phyloP scores from a whole-genome alignment of 192 early-diverging fungal genomes.

The Coemansia sp. region DNA sequence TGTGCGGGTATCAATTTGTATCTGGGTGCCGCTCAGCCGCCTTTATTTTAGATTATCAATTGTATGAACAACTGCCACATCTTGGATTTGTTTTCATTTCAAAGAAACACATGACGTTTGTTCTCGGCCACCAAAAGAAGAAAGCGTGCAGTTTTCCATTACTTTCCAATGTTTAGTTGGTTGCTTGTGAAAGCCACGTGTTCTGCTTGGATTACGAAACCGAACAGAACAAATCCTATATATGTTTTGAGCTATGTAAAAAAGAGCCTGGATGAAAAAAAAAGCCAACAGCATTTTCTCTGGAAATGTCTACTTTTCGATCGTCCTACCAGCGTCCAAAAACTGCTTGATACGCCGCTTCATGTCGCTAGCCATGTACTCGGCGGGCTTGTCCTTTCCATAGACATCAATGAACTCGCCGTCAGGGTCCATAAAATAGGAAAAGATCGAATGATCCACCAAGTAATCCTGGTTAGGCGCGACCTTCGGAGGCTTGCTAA shows the following conservation, averaged over 20 bases:
- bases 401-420: slow-evolving; percentile 90
- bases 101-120: not conserved
- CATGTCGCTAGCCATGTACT: slow-evolving; percentile 43
- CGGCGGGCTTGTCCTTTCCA: slow-evolving; percentile 67
- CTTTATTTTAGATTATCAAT: not conserved
- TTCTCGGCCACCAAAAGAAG: not conserved
- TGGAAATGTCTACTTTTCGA: slow-evolving; percentile 9
- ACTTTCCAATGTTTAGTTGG: no score
- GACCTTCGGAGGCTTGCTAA: slow-evolving; percentile 81
- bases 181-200: slow-evolving; percentile 6
- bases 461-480: slow-evolving; percentile 86
- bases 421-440: slow-evolving; percentile 92
- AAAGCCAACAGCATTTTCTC: not conserved
- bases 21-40: no score
- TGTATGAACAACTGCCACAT: not conserved
- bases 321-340: slow-evolving; percentile 14
- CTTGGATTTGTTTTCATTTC: not conserved
- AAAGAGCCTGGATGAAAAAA: not conserved
- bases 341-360: slow-evolving; percentile 31
- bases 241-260: no score
- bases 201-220: not conserved
- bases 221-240: not conserved
- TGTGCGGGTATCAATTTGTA: not conserved
- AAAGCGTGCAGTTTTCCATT: not conserved
- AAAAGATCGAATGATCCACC: slow-evolving; percentile 98